Conservation (phyloP, 129 eudicot genomes). For the Escallonia herrerae region DNA sequence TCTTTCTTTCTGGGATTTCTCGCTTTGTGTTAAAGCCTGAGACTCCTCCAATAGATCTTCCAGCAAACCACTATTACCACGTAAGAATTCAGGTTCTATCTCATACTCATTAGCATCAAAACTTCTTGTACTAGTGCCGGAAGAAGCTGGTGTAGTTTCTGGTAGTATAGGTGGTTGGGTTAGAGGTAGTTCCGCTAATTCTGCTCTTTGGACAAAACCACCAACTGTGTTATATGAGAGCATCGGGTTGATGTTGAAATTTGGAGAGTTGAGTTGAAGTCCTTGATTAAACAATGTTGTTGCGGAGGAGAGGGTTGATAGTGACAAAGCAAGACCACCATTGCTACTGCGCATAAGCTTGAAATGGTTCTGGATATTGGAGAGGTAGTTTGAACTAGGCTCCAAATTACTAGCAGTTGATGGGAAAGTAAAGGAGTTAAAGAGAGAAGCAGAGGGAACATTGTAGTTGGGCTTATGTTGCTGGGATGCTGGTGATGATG, state of each 20-base stretch:
- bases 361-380: constrained; percentile 22
- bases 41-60: constrained; percentile 73
- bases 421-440: too few species aligned
- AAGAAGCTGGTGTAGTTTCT: constrained; percentile 34
- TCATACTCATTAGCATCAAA: constrained; percentile 34
- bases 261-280: constrained; percentile 11
- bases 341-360: constrained; percentile 24
- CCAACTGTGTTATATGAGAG: constrained; percentile 7
- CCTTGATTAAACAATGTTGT: constrained; percentile 17
- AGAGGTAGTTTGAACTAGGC: constrained; percentile 11
- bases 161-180: constrained; percentile 38
- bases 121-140: constrained; percentile 25
- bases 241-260: constrained; percentile 10
- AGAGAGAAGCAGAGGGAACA: background rate
- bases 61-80: constrained; percentile 62
- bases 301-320: constrained; percentile 19
- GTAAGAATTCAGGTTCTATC: constrained; percentile 16
- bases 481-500: constrained; percentile 27
- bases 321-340: constrained; percentile 23
- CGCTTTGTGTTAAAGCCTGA: constrained; percentile 24
- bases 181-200: constrained; percentile 53
- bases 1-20: constrained; percentile 13
- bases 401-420: background rate
- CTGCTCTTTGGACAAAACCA: constrained; percentile 7
- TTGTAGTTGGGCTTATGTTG: constrained; percentile 4